These are phyloP conservation scores for Globisporangium solare DNA, from an alignment of 352 stramenopile genomes.

Conservation along the genomic window DNA sequence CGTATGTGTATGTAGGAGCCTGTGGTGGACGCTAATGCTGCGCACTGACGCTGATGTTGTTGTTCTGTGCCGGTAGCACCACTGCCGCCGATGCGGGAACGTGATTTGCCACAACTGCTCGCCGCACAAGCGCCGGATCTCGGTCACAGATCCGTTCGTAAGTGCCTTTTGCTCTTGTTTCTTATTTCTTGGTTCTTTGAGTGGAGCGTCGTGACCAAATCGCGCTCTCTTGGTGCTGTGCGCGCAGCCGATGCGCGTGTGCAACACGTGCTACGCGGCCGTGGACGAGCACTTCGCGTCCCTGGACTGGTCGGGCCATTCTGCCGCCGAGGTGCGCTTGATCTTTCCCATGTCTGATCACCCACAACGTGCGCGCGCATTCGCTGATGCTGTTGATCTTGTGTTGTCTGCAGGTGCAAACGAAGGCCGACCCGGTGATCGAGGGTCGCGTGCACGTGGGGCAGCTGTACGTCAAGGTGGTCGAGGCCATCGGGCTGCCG, in stretches of 20 bases:
- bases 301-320: slow-evolving; percentile 79
- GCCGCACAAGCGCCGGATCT: slow-evolving; percentile 79
- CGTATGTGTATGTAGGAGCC: too few species aligned
- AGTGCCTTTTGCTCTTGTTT: slow-evolving; percentile 6
- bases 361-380: too few species aligned
- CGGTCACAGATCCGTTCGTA: slow-evolving; percentile 78
- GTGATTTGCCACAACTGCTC: slow-evolving; percentile 86
- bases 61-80: slow-evolving; percentile 47
- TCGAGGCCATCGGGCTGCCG: slow-evolving; percentile 78
- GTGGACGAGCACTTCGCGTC: slow-evolving; percentile 84
- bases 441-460: slow-evolving; percentile 80
- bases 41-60: background rate
- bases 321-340: slow-evolving; percentile 49
- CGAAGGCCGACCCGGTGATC: slow-evolving; percentile 70
- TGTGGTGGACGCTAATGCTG: background rate
- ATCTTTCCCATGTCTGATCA: background rate
- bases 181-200: too few species aligned
- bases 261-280: slow-evolving; percentile 79
- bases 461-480: slow-evolving; percentile 84
- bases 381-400: too few species aligned
- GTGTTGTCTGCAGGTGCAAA: slow-evolving; percentile 32
- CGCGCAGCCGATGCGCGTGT: slow-evolving; percentile 77
- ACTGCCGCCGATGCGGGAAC: slow-evolving; percentile 80
- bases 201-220: too few species aligned
- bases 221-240: background rate